These are phyloP conservation scores for Stygiomarasmius scandens DNA, from an alignment of 1,284 basidiomycete species.

Conservation along the genomic window DNA sequence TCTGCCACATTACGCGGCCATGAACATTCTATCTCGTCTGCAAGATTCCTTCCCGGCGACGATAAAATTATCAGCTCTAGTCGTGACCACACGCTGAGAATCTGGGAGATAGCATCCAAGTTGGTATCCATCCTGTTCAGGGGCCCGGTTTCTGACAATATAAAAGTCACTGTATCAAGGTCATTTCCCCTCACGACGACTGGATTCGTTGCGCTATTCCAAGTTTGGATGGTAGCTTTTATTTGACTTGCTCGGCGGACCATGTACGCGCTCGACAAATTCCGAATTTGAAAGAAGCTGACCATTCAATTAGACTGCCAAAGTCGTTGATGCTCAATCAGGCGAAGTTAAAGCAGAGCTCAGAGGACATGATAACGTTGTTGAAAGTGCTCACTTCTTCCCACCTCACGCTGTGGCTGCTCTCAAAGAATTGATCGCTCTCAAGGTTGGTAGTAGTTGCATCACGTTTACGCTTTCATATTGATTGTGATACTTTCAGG, in stretches of 20 bases:
- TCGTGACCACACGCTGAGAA: conserved; percentile 70
- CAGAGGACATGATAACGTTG: conserved; percentile 75
- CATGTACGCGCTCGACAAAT: conserved; percentile 48
- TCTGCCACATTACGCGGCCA: conserved; percentile 75
- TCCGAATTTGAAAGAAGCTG: conserved; percentile 1
- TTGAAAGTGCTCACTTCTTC: conserved; percentile 53
- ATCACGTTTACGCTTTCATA: background rate
- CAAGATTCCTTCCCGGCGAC: conserved; percentile 74
- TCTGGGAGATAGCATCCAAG: conserved; percentile 77
- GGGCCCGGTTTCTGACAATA: background rate
- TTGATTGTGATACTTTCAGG: conserved; percentile 3
- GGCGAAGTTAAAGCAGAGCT: conserved; percentile 72
- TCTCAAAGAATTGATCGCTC: conserved; percentile 60
- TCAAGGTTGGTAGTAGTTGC: conserved; percentile 30
- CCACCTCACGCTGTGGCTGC: conserved; percentile 46
- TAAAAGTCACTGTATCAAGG: conserved; percentile 57
- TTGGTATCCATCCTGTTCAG: conserved; percentile 31
- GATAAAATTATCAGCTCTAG: conserved; percentile 71
- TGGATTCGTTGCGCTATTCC: conserved; percentile 73
- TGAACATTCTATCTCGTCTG: conserved; percentile 65
- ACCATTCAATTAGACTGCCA: conserved; percentile 52
- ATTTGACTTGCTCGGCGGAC: conserved; percentile 72
- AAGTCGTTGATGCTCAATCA: conserved; percentile 61
- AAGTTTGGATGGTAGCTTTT: conserved; percentile 60
- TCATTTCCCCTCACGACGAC: conserved; percentile 62